Evolutionary conservation across 495 filamentous ascomycete species (phyloP), one percentile per base, ranked within the genome.

Genomic region (Hyaloscypha hepaticicola): DNA sequence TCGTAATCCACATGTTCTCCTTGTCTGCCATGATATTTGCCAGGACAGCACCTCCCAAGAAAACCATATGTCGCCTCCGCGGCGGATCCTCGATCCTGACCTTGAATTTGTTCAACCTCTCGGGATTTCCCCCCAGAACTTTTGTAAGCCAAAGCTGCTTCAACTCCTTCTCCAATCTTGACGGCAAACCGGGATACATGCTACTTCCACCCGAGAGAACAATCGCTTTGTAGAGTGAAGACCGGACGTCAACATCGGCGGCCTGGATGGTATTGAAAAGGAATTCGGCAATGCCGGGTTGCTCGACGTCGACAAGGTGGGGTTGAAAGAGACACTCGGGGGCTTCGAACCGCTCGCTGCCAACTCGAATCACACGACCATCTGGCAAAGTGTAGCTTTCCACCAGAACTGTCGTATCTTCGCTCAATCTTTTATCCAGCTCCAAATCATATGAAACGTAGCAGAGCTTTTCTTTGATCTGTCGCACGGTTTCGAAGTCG

Each of bases 401-500:
- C 16, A 99, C 95, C 52, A 99, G 80, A 16, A 97, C 93, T 11
- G 95, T 99, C 21, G 95, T 99, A 72, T 99, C 96, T 78, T 99
- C 95, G 67, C 90, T 93, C 52, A 99, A 87, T 69, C 90, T 86
- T 77, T 98, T 90, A 83, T 99, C 95, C 51, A 98, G 83, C 78
- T 95, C 92, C 60, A 99, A 84, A 76, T 99, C 96, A 80, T 98
- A 99, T 4, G 93, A 97, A 63, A 99, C 93, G 77, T 99, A 99
- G 82, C 94, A 97, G 34, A 99, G 89, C 86, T 97, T 98, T 82
- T 99, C 95, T 80, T 99, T 99, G 78, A 99, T 97, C 76, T 97
- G 94, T 51, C 95, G 92, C 48, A 98, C 95, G 28, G 95, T 99
- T 79, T 99, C 95, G 76, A 99, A 99, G 75, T 99, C 95, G 73